Percentiles rank a stretch among this genome's conserved stretches.
These are phyloP conservation scores for Zymoseptoria ardabiliae DNA, from an alignment of 2,329 filamentous ascomycete genomes.

Conservation along the genomic window DNA sequence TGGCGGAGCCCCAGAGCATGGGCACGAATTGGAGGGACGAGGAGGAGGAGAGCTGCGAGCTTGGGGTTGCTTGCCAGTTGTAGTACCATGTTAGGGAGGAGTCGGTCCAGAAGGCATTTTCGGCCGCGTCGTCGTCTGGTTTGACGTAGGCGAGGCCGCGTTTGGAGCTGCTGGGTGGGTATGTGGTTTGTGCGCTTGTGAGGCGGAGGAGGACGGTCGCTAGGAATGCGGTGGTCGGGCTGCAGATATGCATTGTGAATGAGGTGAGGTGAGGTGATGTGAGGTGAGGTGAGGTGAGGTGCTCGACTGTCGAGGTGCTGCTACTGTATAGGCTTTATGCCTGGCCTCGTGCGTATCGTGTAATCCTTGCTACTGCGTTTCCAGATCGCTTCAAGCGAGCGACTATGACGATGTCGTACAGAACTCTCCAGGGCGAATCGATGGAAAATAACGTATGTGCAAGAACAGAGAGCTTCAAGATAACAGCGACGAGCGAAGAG, in stretches of 20 bases:
- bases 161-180: conserved; percentile 44
- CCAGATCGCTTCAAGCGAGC: background rate
- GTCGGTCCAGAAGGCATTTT: conserved; percentile 59
- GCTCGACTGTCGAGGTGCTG: conserved; percentile 35
- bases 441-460: background rate
- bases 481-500: background rate
- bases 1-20: conserved; percentile 63
- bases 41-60: conserved; percentile 30
- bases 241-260: conserved; percentile 32
- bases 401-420: background rate
- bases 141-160: conserved; percentile 66
- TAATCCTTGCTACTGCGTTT: background rate
- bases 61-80: conserved; percentile 59
- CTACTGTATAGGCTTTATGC: background rate
- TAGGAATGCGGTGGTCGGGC: no score
- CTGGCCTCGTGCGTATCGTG: background rate
- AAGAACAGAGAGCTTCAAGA: background rate
- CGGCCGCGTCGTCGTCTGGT: conserved; percentile 46
- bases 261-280: conserved; percentile 32
- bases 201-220: no score
- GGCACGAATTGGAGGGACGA: conserved; percentile 69
- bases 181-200: background rate
- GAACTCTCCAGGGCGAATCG: background rate
- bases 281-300: conserved; percentile 37
- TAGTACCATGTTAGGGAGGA: conserved; percentile 75